Evolutionary conservation across 768 basidiomycete genomes (phyloP).

Genomic region (Pleurotus giganteus): DNA sequence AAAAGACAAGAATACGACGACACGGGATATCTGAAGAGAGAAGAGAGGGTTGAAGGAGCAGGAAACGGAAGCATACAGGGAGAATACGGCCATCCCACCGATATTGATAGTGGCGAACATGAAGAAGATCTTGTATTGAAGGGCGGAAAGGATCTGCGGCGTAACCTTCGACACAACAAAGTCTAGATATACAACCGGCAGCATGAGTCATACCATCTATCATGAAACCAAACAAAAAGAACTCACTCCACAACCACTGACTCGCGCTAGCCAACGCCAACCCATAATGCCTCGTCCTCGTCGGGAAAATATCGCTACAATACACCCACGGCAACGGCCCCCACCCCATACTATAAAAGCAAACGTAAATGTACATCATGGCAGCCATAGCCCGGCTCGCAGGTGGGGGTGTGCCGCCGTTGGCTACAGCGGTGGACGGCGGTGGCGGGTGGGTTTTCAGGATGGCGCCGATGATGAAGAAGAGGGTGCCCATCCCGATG

Average conservation of each 20-base stretch:
- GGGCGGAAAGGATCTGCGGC: constrained; percentile 54
- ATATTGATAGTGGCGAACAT: constrained; percentile 77
- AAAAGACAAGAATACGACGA: no score
- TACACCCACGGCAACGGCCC: constrained; percentile 50
- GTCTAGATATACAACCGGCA: constrained; percentile 35
- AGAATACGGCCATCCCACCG: constrained; percentile 67
- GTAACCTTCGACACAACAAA: constrained; percentile 74
- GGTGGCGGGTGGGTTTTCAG: constrained; percentile 74
- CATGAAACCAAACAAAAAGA: neutral
- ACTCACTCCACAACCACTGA: constrained; percentile 82
- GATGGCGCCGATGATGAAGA: constrained; percentile 84
- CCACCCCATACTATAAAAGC: constrained; percentile 88
- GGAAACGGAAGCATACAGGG: constrained; percentile 47
- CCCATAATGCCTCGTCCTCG: constrained; percentile 79
- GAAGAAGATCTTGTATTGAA: constrained; percentile 76
- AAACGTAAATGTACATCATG: constrained; percentile 83
- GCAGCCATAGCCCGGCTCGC: constrained; percentile 82
- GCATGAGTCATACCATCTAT: no score
- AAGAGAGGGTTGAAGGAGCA: neutral
- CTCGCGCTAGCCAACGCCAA: constrained; percentile 71
- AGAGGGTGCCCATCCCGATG: constrained; percentile 73
- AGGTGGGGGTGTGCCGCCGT: constrained; percentile 39
- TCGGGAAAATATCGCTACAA: constrained; percentile 85
- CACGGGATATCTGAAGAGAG: no score
- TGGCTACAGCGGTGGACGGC: constrained; percentile 19